Base-by-base conservation (phyloP, 1,139 yeast genomes). In the Taphrina flavorubra region DNA sequence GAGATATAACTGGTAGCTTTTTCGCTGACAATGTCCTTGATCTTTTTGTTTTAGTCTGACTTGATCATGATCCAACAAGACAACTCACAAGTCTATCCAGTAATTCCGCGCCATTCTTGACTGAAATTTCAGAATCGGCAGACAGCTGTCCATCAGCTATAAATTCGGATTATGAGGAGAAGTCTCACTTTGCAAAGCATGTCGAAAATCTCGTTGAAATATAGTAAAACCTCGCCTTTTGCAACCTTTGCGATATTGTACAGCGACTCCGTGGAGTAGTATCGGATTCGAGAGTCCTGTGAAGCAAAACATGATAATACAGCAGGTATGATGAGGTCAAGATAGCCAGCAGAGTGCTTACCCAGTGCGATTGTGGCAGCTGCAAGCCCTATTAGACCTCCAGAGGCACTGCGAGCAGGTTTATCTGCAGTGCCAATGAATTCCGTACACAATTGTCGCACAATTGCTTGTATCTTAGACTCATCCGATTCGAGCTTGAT, bases 241-340 rank as follows among this genome's bases (percentile, higher is more conserved):
- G 99, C 97, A 31, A 94, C 96, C 77, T 95, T 95, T 67, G 99
- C 97, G 64, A 95, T 92, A 78, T 95, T 95, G 79, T 95, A 95
- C 72, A 95, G 82, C 56, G 97, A 89, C 77, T 95, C 99, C 79
- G 99, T 94, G 0, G 99, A 98, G 78, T 92, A 95, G 75, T 95
- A 95, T 67, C 99, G 82, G 8, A 95, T 99, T 72, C 97, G 85
- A 11, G 97, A 96, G 76, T 95, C 97, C 70, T 95, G 97, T 75
- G 95, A 99, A 68, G 96, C 92, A 77, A 95, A 95, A 71, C 98
- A 94, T 0, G 97, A 95, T 74, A 95, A 82, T 18, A 95, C 97
- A 0, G 99, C 97, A 71, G 90, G 95, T 71, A 94, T 86, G 71
- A 95, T 92, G 69, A 88, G 90, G 70, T 91, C 95, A 67, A 95